Evolutionary conservation across 2,329 filamentous ascomycete genomes (phyloP), one percentile per base, ranked within the genome.

Genomic region (Microdochium trichocladiopsis): DNA sequence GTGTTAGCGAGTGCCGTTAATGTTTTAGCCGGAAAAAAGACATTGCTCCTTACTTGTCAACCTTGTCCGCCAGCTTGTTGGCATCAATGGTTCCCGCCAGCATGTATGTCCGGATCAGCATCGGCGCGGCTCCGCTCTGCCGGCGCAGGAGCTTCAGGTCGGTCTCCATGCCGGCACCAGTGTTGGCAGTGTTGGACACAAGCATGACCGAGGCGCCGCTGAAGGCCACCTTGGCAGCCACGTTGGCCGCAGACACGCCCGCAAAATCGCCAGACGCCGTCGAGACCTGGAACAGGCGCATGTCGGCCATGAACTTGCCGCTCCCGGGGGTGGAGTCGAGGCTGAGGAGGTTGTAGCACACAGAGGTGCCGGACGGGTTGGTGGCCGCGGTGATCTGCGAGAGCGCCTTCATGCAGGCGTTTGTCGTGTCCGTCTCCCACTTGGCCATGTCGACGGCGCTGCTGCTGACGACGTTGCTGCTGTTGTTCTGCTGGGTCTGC

Each of bases 321-420:
- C 83, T 72, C 25, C 88, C 88, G 1, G 80, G 84, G 4, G 68
- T 68, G 59, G 80, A 82, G 69, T 93, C 79, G 53, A 90, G 77
- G 37, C 80, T 82, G 0, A 86, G 84, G 23, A 95, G 69, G 65
- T 94, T 95, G 72, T 93, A 94, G 77, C 90, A 95, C 48, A 89
- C 81, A 53, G 86, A 86, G 48, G 90, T 80, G 50, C 90, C 90
- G 10, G 87, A 86, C 4, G 87, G 87, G 58, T 92, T 93, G 23
- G 80, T 78, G 43, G 83, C 80, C 54, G 76, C 72, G 14, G 73
- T 72, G 49, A 90, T 73, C 24, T 69, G 65, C 2, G 68, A 65
- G 18, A 94, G 73, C 9, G 79, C 76, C 22, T 70, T 61, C 47
- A 70, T 71, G 67, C 89, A 94, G 22, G 84, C 84, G 11, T 70